Percentiles rank a stretch among this genome's conserved stretches.
These are phyloP conservation scores for Sporobolomyces phaffii DNA, from an alignment of 768 basidiomycete genomes.

Conservation along the genomic window DNA sequence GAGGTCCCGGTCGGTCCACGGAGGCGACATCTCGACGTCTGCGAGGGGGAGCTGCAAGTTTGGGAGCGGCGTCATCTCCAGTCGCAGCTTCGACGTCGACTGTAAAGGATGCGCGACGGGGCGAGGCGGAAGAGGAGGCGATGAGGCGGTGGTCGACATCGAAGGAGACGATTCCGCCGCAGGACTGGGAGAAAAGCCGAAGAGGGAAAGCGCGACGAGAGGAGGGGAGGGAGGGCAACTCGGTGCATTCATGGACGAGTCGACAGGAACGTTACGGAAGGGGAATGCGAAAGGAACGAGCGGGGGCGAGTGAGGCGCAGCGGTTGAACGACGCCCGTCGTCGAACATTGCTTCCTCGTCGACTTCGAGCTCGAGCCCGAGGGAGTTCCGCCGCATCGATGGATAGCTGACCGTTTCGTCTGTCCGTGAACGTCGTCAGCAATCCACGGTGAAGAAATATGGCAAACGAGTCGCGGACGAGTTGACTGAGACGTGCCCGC, in stretches of 20 bases:
- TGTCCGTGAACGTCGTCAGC: background rate
- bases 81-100: constrained; percentile 1
- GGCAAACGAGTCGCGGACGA: background rate
- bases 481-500: background rate
- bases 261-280: background rate
- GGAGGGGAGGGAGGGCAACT: constrained; percentile 3
- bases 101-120: background rate
- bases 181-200: background rate
- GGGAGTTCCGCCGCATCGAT: constrained; percentile 10
- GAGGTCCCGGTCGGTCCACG: background rate
- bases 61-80: constrained; percentile 11
- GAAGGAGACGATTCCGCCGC: background rate
- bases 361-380: constrained; percentile 12
- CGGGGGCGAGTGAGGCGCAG: background rate
- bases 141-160: background rate
- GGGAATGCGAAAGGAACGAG: constrained; percentile 6
- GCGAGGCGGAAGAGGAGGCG: background rate
- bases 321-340: background rate
- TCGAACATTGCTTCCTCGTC: background rate
- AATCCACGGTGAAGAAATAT: background rate
- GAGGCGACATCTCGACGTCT: constrained; percentile 6
- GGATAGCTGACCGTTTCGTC: background rate
- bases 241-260: background rate
- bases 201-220: background rate
- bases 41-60: background rate